These are phyloP conservation scores for Sarcocystis neurona DNA, from an alignment of 169 alveolate genomes.

Conservation along the genomic window DNA sequence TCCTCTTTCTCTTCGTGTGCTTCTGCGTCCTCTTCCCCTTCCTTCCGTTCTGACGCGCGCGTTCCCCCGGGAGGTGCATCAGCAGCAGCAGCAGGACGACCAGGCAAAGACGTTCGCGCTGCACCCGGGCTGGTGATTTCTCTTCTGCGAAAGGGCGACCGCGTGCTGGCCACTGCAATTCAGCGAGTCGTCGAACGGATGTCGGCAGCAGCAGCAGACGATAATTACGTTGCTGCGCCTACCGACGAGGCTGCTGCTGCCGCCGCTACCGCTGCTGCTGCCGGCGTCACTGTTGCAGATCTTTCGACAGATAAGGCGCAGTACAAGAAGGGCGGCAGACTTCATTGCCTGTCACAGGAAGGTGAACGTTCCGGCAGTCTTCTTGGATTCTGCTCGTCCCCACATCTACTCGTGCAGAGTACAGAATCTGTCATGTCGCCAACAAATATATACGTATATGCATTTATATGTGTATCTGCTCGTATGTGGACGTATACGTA, in stretches of 20 bases:
- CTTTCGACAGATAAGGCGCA: slow-evolving; percentile 1
- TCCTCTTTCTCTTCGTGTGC: background rate
- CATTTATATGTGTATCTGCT: too few relatives aligned
- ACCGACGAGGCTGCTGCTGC: too few relatives aligned
- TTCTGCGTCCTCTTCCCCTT: background rate
- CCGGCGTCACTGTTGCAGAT: background rate
- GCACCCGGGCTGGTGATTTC: slow-evolving; percentile 1
- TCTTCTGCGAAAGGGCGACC: background rate
- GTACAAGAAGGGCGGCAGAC: slow-evolving; percentile 14
- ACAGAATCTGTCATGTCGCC: too few relatives aligned
- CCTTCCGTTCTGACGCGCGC: background rate
- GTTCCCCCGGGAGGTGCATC: background rate
- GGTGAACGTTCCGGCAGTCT: background rate
- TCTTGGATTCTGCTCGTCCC: too few relatives aligned
- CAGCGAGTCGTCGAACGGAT: background rate
- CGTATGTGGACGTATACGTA: too few relatives aligned
- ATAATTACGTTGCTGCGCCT: too few relatives aligned
- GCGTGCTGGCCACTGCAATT: slow-evolving; percentile 20
- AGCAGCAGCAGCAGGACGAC: background rate
- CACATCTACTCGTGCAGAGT: too few relatives aligned
- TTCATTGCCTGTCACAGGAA: slow-evolving; percentile 7
- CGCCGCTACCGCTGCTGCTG: too few relatives aligned
- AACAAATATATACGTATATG: too few relatives aligned
- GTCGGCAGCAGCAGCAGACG: background rate
- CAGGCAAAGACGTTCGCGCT: background rate